Evolutionary conservation across 805 yeast species (phyloP).

Genomic region (Kodamaea hsintzibuensis): DNA sequence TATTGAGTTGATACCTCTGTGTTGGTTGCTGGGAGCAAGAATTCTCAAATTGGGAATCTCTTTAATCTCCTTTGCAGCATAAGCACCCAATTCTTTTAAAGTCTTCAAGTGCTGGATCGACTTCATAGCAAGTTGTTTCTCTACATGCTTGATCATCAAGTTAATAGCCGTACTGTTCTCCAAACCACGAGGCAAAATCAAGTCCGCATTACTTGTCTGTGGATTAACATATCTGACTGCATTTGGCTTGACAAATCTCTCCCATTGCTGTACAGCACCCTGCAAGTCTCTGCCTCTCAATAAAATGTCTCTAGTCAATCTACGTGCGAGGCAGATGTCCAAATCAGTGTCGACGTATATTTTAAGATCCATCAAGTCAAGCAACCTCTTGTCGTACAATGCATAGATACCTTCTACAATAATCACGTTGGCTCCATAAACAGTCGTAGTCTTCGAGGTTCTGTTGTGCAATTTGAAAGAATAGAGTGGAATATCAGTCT

Average conservation of each 20-base stretch:
- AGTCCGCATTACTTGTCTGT: slow-evolving; percentile 76
- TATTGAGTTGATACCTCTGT: slow-evolving; percentile 69
- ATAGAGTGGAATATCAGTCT: slow-evolving; percentile 43
- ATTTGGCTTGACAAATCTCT: slow-evolving; percentile 86
- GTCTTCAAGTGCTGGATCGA: slow-evolving; percentile 67
- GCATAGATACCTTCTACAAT: slow-evolving; percentile 92
- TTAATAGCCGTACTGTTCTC: slow-evolving; percentile 81
- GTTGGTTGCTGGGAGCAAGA: slow-evolving; percentile 61
- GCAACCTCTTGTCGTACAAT: slow-evolving; percentile 64
- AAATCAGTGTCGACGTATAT: slow-evolving; percentile 92
- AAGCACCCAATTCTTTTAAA: slow-evolving; percentile 54
- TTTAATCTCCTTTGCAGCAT: slow-evolving; percentile 1
- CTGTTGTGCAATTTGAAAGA: slow-evolving; percentile 72
- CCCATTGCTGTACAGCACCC: slow-evolving; percentile 90
- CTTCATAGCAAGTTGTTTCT: slow-evolving; percentile 65
- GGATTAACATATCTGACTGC: slow-evolving; percentile 75
- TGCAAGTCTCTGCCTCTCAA: slow-evolving; percentile 81
- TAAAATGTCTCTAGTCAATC: slow-evolving; percentile 83
- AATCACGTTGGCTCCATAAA: slow-evolving; percentile 93
- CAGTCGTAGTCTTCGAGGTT: slow-evolving; percentile 65
- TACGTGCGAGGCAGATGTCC: slow-evolving; percentile 87
- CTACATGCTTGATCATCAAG: slow-evolving; percentile 76
- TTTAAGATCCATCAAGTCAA: slow-evolving; percentile 79
- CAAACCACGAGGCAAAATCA: slow-evolving; percentile 87
- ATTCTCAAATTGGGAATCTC: slow-evolving; percentile 30